Evolutionary conservation across 352 stramenopile species (phyloP).

Genomic region (Phytopythium aichiense): DNA sequence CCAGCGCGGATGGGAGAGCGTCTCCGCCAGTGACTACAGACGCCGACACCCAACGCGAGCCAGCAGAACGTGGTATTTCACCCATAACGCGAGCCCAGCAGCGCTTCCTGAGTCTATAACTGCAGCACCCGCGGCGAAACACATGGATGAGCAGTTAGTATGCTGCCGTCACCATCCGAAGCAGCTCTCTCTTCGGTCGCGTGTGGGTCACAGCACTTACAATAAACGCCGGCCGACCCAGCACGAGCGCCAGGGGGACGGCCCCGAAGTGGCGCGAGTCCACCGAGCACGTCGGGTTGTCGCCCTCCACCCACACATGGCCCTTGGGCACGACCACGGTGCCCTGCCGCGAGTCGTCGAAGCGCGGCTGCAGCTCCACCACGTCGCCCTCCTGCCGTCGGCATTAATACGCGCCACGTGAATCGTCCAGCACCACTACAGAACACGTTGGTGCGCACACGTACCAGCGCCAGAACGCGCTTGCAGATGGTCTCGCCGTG

Average conservation of each 20-base stretch:
- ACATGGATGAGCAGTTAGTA: neutral
- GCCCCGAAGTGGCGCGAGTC: constrained; percentile 95
- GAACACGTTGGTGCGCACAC: neutral
- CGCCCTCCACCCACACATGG: constrained; percentile 96
- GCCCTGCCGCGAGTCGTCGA: constrained; percentile 46
- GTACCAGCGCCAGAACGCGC: constrained; percentile 79
- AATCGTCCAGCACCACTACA: neutral
- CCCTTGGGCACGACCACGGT: constrained; percentile 87
- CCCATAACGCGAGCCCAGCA: neutral
- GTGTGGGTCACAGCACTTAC: neutral
- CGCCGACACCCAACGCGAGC: neutral
- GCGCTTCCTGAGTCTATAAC: neutral
- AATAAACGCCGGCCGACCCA: constrained; percentile 79
- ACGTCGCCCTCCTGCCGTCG: constrained; percentile 66
- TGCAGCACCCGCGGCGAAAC: neutral
- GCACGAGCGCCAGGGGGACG: constrained; percentile 85
- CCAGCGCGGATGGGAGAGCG: too few relatives aligned
- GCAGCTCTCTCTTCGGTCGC: too few relatives aligned
- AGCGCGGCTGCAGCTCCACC: constrained; percentile 72
- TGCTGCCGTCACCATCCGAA: neutral
- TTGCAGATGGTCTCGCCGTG: constrained; percentile 82
- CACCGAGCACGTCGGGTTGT: constrained; percentile 92
- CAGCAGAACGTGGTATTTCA: neutral
- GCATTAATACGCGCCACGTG: neutral
- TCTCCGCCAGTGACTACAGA: neutral